Percentiles rank a stretch among this genome's conserved stretches.
Evolutionary conservation across 495 filamentous ascomycete genomes (phyloP).

Genomic region (Bathelium albidoporum): DNA sequence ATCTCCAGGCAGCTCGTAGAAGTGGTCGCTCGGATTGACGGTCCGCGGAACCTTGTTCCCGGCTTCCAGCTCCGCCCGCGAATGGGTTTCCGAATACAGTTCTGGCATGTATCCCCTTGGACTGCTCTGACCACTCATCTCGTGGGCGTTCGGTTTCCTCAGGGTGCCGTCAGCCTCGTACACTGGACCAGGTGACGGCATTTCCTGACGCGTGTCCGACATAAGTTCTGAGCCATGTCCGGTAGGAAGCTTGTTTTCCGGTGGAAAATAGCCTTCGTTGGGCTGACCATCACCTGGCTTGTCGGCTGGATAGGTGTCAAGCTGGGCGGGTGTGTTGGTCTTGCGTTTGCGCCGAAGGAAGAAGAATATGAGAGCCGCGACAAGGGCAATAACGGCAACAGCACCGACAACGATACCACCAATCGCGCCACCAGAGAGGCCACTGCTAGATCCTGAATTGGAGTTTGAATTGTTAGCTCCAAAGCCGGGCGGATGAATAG

Average conservation of each 20-base stretch:
- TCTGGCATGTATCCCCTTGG: not conserved
- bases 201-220: not conserved
- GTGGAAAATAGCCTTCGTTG: not conserved
- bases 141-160: not conserved
- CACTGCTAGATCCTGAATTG: not conserved
- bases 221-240: not conserved
- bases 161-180: not conserved
- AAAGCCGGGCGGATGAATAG: slow-evolving; percentile 3
- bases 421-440: slow-evolving; percentile 10
- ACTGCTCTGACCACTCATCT: slow-evolving; percentile 1
- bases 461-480: not conserved
- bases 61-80: not conserved
- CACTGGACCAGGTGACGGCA: not conserved
- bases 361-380: slow-evolving; percentile 3
- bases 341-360: slow-evolving; percentile 7
- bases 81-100: not conserved
- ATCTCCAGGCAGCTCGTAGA: slow-evolving; percentile 1
- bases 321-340: not conserved
- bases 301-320: not conserved
- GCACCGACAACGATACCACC: slow-evolving; percentile 11
- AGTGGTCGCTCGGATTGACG: not conserved
- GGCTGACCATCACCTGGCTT: not conserved
- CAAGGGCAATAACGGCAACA: not conserved
- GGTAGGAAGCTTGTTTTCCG: not conserved
- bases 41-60: not conserved